A percentile compares a stretch with the other conserved stretches of the same genome.
These are phyloP conservation scores for Mortierella sp. DNA, from an alignment of 371 early-diverging fungal genomes.

Conservation along the genomic window DNA sequence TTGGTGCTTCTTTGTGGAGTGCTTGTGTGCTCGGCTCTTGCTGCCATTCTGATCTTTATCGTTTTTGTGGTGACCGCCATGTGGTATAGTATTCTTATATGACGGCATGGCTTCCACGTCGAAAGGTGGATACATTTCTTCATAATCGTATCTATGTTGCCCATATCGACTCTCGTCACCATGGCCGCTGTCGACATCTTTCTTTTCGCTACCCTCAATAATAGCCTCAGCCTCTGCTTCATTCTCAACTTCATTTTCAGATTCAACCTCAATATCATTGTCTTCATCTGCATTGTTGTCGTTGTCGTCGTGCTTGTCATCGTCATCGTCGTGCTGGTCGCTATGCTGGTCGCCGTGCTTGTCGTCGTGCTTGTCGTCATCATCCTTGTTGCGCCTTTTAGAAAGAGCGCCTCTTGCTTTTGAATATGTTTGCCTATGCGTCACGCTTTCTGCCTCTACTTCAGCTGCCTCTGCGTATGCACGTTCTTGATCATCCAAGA, in stretches of 20 bases:
- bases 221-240: background rate
- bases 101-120: constrained; percentile 8
- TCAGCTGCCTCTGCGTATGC: constrained; percentile 5
- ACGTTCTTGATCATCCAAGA: background rate
- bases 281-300: background rate
- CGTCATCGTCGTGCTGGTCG: background rate
- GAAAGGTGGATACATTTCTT: constrained; percentile 13
- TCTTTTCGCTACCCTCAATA: background rate
- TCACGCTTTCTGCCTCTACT: constrained; percentile 11
- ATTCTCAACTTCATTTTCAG: background rate
- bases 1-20: background rate
- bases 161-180: background rate
- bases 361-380: background rate
- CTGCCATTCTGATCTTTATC: background rate
- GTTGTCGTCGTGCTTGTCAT: background rate
- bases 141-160: background rate
- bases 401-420: too few relatives aligned
- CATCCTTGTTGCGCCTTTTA: background rate
- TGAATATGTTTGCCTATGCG: too few relatives aligned
- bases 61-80: background rate
- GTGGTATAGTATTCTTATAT: background rate
- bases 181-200: too few relatives aligned
- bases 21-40: background rate
- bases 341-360: too few relatives aligned
- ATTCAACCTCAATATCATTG: background rate